These are phyloP conservation scores for Eragrostis nindensis DNA, from an alignment of 176 grass and related monocot species.

Conservation along the genomic window DNA sequence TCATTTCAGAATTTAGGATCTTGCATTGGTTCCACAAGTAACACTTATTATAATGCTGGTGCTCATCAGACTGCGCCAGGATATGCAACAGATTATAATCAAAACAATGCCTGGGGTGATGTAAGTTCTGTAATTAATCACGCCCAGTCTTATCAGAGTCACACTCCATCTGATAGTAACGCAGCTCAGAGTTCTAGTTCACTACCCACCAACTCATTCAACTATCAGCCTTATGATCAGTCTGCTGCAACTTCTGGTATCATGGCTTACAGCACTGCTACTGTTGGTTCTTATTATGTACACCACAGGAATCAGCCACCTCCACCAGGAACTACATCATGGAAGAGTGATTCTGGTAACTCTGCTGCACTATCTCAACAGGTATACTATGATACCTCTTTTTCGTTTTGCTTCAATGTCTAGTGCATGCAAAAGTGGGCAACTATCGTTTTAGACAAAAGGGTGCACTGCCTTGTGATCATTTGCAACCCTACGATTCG, in stretches of 20 bases:
- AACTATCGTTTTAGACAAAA: constrained; percentile 3
- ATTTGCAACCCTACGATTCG: neutral
- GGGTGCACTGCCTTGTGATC: neutral
- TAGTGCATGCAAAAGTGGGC: neutral
- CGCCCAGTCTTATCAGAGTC: constrained; percentile 52
- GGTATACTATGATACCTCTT: constrained; percentile 46
- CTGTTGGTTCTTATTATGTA: constrained; percentile 42
- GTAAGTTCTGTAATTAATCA: constrained; percentile 50
- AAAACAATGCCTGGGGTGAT: constrained; percentile 59
- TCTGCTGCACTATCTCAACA: constrained; percentile 47
- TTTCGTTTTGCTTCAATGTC: neutral
- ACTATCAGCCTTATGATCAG: constrained; percentile 69
- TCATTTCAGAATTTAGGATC: constrained; percentile 92
- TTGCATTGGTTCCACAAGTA: constrained; percentile 75
- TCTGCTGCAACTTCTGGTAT: constrained; percentile 46
- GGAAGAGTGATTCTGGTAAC: too few relatives aligned
- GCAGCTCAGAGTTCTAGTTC: constrained; percentile 56
- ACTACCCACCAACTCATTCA: constrained; percentile 53
- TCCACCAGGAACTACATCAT: constrained; percentile 79
- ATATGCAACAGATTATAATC: constrained; percentile 77
- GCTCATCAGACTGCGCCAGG: constrained; percentile 72
- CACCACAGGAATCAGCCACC: constrained; percentile 71
- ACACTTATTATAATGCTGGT: constrained; percentile 93
- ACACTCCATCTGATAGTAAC: constrained; percentile 52
- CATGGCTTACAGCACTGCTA: constrained; percentile 21